Evolutionary conservation across 2,329 filamentous ascomycete genomes (phyloP).

Genomic region (Parafenestella ontariensis): DNA sequence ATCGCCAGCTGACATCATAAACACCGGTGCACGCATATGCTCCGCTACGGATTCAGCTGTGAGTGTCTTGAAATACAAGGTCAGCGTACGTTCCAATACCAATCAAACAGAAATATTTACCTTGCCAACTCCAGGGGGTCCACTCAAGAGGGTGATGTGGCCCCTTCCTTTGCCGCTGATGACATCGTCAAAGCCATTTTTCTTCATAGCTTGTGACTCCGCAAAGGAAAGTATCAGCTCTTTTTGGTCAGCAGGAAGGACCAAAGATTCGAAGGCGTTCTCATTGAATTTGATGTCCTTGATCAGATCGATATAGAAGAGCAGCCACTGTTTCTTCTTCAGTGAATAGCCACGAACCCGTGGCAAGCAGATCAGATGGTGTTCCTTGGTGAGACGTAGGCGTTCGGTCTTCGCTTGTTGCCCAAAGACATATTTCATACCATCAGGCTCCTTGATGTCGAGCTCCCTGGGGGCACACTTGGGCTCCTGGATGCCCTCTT

Average conservation of each 20-base stretch:
- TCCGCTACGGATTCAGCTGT: constrained; percentile 87
- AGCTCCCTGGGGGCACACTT: constrained; percentile 30
- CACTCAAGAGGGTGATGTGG: constrained; percentile 79
- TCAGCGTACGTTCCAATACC: not conserved
- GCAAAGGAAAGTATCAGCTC: constrained; percentile 78
- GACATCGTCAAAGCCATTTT: constrained; percentile 75
- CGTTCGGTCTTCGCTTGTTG: constrained; percentile 42
- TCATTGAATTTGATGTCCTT: constrained; percentile 84
- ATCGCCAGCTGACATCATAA: constrained; percentile 78
- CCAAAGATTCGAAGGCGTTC: constrained; percentile 79
- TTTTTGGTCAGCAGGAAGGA: constrained; percentile 70
- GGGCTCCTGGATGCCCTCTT: constrained; percentile 22
- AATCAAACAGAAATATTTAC: not conserved
- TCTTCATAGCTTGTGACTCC: constrained; percentile 78
- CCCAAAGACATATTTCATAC: constrained; percentile 24
- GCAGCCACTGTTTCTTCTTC: constrained; percentile 86
- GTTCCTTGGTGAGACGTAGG: constrained; percentile 74
- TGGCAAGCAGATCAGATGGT: constrained; percentile 51
- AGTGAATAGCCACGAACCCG: constrained; percentile 79
- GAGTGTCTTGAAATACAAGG: constrained; percentile 66
- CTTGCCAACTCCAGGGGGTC: constrained; percentile 85
- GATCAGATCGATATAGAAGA: constrained; percentile 79
- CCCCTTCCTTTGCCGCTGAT: constrained; percentile 80
- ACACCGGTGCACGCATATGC: constrained; percentile 79
- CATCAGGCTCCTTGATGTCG: constrained; percentile 9